Evolutionary conservation across 2,329 filamentous ascomycete species (phyloP).

Genomic region (Phaeomoniella chlamydospora): DNA sequence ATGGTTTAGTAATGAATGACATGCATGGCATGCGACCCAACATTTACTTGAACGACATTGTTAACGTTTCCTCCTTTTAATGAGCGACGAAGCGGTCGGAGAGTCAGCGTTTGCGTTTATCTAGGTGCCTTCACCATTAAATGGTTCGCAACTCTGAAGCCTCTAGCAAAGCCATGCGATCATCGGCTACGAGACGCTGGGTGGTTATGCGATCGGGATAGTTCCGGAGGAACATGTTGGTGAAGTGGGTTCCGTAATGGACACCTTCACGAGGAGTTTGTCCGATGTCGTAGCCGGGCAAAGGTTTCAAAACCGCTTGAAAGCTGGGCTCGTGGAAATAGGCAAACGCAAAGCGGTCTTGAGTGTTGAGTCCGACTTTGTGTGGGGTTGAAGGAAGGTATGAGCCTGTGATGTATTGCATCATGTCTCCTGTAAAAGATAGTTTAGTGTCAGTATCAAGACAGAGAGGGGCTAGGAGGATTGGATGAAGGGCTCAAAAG

Average conservation of each 20-base stretch:
- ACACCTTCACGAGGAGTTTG: conserved; percentile 19
- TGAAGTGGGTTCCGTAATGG: conserved; percentile 38
- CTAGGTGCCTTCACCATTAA: no score
- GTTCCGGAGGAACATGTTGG: conserved; percentile 36
- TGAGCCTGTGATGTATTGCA: conserved; percentile 35
- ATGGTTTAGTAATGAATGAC: no score
- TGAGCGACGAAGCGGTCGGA: no score
- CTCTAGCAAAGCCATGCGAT: conserved; percentile 4
- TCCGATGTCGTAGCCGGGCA: conserved; percentile 18
- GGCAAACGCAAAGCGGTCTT: conserved; percentile 33
- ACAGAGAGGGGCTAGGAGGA: no score
- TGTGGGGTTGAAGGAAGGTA: conserved; percentile 33
- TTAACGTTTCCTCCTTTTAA: no score
- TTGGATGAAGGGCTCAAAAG: no score
- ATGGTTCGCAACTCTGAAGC: background rate
- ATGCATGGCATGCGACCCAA: no score
- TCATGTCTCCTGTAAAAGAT: conserved; percentile 34
- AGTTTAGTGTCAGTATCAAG: no score
- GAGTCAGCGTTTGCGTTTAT: no score
- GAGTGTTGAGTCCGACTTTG: conserved; percentile 35
- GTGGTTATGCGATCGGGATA: conserved; percentile 34
- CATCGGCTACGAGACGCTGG: conserved; percentile 11
- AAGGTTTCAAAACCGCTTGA: conserved; percentile 27
- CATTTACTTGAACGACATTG: no score
- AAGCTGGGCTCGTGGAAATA: conserved; percentile 40